A percentile compares a stretch with the other conserved stretches of the same genome.
phyloP scores from a whole-genome alignment of 2,329 filamentous ascomycete genomes.

The Aphanoascus verrucosus region DNA sequence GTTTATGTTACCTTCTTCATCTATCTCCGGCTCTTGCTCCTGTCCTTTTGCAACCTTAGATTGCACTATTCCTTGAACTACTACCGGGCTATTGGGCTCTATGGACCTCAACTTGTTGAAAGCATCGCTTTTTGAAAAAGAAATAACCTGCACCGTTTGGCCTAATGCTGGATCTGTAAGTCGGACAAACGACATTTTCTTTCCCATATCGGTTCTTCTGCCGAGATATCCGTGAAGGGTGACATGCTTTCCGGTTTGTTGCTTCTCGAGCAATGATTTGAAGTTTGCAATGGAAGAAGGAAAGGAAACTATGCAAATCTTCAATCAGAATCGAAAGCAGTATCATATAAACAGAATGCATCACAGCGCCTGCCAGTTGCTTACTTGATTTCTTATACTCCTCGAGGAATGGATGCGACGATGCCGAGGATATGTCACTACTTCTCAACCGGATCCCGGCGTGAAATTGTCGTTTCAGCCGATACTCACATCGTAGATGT shows the following conservation, averaged over 20 bases:
- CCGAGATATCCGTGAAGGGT: constrained; percentile 62
- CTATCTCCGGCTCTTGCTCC: constrained; percentile 19
- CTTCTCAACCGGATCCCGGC: constrained; percentile 17
- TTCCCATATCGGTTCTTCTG: constrained; percentile 55
- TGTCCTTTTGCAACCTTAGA: constrained; percentile 28
- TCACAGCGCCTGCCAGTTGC: constrained; percentile 20
- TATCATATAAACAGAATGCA: not conserved
- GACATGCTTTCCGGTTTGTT: constrained; percentile 34
- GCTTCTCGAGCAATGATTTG: constrained; percentile 25
- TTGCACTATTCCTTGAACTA: constrained; percentile 41
- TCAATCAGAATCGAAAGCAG: not conserved
- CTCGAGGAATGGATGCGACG: constrained; percentile 25
- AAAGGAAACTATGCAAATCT: constrained; percentile 34
- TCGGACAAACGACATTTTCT: constrained; percentile 60
- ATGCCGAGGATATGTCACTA: constrained; percentile 11
- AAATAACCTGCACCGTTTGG: constrained; percentile 42
- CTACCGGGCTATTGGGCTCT: constrained; percentile 45
- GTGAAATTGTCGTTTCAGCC: constrained; percentile 6
- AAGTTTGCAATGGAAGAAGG: constrained; percentile 36
- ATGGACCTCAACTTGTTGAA: constrained; percentile 37
- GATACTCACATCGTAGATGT: constrained; percentile 7
- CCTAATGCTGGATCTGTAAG: constrained; percentile 38
- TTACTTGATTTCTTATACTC: constrained; percentile 39
- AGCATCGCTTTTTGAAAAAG: constrained; percentile 29
- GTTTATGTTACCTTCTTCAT: constrained; percentile 28